phyloP scores from a whole-genome alignment of 805 yeast genomes.

The Starmerella stigmatis region DNA sequence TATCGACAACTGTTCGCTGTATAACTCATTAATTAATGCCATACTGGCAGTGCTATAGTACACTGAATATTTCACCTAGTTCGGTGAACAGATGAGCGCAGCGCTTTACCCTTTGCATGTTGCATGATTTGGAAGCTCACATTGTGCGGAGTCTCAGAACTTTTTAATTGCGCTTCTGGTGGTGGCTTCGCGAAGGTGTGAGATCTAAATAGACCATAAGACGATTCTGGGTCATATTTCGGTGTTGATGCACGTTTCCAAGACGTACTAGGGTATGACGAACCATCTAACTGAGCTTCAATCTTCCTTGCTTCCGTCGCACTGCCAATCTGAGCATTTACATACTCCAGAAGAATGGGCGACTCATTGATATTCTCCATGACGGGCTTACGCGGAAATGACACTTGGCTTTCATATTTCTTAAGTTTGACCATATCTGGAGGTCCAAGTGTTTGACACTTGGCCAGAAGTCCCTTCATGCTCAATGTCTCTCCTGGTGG shows the following conservation, averaged over 20 bases:
- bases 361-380: slow-evolving; percentile 13
- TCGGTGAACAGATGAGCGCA: background rate
- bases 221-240: no score
- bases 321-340: slow-evolving; percentile 16
- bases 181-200: background rate
- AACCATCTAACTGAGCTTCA: slow-evolving; percentile 3
- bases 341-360: slow-evolving; percentile 12
- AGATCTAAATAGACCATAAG: background rate
- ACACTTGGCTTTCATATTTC: slow-evolving; percentile 5
- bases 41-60: no score
- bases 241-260: no score
- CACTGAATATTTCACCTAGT: no score
- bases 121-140: background rate
- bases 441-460: slow-evolving; percentile 22
- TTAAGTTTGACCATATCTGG: background rate
- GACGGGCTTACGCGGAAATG: slow-evolving; percentile 12
- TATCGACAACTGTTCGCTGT: no score
- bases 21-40: no score
- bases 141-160: background rate
- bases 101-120: background rate
- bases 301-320: slow-evolving; percentile 12
- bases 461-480: slow-evolving; percentile 41
- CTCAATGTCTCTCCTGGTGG: slow-evolving; percentile 70
- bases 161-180: background rate
- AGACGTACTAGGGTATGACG: no score